These are phyloP conservation scores for Lanmaoa rubissima DNA, from an alignment of 768 basidiomycete genomes.

Conservation along the genomic window DNA sequence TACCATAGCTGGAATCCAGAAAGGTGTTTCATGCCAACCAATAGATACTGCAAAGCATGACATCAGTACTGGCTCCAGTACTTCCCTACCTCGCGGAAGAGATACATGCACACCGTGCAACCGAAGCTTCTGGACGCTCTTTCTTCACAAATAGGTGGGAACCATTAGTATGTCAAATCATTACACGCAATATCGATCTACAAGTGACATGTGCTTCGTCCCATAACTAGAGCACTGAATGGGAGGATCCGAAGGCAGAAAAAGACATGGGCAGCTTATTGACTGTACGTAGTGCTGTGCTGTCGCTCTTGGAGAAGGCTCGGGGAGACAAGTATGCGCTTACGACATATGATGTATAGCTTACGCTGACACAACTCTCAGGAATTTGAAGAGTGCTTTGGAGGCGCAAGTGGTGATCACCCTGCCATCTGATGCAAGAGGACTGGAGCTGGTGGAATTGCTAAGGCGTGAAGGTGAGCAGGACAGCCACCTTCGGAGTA, in stretches of 20 bases:
- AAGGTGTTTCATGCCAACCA: not conserved
- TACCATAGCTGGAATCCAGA: not conserved
- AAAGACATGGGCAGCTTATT: slow-evolving; percentile 65
- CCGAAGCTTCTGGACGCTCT: slow-evolving; percentile 38
- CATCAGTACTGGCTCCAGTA: slow-evolving; percentile 76
- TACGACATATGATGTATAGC: not conserved
- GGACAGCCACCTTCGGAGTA: not conserved
- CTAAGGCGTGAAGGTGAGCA: slow-evolving; percentile 44
- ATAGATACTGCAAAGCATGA: slow-evolving; percentile 67
- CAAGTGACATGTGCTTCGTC: not conserved
- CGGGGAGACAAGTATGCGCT: slow-evolving; percentile 64
- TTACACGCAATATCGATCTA: not conserved
- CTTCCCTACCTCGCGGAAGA: slow-evolving; percentile 92
- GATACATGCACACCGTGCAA: slow-evolving; percentile 45
- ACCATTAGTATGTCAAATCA: slow-evolving; percentile 51
- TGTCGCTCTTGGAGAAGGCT: slow-evolving; percentile 73
- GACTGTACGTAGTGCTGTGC: slow-evolving; percentile 55
- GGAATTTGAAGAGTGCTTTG: slow-evolving; percentile 69
- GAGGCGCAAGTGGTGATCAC: slow-evolving; percentile 74
- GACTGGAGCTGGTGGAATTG: slow-evolving; percentile 34
- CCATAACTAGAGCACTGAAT: slow-evolving; percentile 47
- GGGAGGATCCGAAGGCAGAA: slow-evolving; percentile 58
- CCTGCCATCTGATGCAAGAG: slow-evolving; percentile 39
- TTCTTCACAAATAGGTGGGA: slow-evolving; percentile 74
- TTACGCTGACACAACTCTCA: slow-evolving; percentile 28